Conservation (phyloP, 331 rosid species). For the Cydonia oblonga region DNA sequence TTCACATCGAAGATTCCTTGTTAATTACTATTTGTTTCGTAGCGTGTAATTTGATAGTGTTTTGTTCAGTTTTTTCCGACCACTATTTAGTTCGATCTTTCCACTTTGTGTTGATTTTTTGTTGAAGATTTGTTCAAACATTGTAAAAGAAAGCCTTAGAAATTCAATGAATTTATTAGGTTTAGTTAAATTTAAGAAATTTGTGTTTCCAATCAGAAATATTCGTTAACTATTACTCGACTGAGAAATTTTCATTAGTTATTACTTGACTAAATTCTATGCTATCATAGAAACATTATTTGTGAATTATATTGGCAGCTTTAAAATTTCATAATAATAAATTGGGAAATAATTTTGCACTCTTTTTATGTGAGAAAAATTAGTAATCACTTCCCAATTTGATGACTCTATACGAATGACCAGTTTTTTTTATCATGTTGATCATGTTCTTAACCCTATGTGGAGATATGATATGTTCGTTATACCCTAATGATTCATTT, state of each 20-base stretch:
- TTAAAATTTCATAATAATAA: neutral
- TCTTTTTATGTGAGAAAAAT: too few species aligned
- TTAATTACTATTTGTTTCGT: slow-evolving; percentile 9
- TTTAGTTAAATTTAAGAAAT: neutral
- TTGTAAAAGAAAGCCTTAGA: neutral
- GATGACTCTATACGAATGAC: too few species aligned
- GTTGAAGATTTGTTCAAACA: neutral
- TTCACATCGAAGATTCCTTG: slow-evolving; percentile 80
- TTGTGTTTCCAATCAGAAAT: neutral
- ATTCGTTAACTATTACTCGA: neutral
- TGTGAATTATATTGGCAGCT: neutral
- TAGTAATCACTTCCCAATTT: too few species aligned
- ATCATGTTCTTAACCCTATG: too few species aligned
- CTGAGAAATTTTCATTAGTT: neutral
- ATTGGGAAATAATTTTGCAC: too few species aligned
- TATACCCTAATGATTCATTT: too few species aligned
- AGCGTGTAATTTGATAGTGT: neutral
- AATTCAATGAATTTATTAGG: neutral
- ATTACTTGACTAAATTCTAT: too few species aligned
- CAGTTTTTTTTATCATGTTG: too few species aligned
- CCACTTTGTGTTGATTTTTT: neutral
- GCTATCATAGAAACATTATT: neutral
- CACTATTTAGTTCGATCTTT: neutral
- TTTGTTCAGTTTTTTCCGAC: neutral
- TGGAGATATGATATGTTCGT: too few species aligned